These are phyloP conservation scores for Omphalea diandra DNA, from an alignment of 441 rosid genomes.

Conservation along the genomic window DNA sequence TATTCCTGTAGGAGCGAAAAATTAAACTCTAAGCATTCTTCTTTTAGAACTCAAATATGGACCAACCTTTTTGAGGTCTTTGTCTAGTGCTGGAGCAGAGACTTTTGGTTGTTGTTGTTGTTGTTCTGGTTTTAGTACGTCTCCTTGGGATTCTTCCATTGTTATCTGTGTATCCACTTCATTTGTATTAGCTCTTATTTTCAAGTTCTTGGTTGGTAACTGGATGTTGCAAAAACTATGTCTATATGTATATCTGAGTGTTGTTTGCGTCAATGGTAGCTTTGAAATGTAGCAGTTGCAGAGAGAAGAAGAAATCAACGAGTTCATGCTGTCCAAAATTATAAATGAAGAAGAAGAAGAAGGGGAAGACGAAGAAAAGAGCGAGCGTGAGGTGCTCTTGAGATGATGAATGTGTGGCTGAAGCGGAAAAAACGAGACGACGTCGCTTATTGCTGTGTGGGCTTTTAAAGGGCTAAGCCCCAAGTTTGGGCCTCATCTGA, in stretches of 20 bases:
- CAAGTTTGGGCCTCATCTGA: no score
- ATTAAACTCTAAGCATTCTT: no score
- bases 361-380: no score
- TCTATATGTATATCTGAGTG: conserved; percentile 15
- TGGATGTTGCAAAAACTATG: neutral
- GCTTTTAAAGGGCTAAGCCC: no score
- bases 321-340: conserved; percentile 38
- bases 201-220: conserved; percentile 28
- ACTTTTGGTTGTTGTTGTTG: conserved; percentile 24
- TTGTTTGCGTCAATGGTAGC: conserved; percentile 20
- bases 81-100: conserved; percentile 38
- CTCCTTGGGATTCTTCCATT: no score
- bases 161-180: conserved; percentile 42
- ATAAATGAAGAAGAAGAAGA: no score
- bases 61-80: conserved; percentile 76
- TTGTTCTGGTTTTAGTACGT: conserved; percentile 15
- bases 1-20: no score
- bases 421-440: neutral
- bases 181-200: conserved; percentile 39
- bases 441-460: no score
- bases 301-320: conserved; percentile 43
- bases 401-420: conserved; percentile 30
- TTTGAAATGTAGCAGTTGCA: conserved; percentile 34
- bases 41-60: no score
- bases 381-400: neutral